Conservation (phyloP, 1,284 basidiomycete genomes). For the Ganoderma multipileum region DNA sequence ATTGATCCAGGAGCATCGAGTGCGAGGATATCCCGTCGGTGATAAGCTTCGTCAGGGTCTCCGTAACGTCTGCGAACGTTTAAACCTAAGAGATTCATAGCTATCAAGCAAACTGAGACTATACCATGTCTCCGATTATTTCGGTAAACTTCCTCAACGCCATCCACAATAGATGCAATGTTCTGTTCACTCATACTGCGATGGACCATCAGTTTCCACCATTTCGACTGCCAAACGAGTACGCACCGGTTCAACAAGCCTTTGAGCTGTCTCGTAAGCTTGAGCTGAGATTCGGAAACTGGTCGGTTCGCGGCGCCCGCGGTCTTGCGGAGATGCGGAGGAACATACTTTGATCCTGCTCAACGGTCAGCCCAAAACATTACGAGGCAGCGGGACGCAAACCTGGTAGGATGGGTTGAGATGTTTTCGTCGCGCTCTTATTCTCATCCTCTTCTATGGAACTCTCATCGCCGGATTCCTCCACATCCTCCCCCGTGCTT, state of each 20-base stretch:
- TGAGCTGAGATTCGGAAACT: slow-evolving; percentile 60
- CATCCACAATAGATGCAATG: slow-evolving; percentile 80
- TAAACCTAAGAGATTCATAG: neutral
- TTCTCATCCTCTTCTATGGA: neutral
- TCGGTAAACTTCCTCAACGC: slow-evolving; percentile 82
- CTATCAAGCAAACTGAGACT: slow-evolving; percentile 21
- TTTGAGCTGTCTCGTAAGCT: slow-evolving; percentile 83
- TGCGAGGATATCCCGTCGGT: slow-evolving; percentile 86
- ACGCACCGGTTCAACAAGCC: slow-evolving; percentile 87
- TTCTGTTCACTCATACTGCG: slow-evolving; percentile 90
- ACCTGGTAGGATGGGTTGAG: slow-evolving; percentile 7
- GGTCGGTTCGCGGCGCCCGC: slow-evolving; percentile 39
- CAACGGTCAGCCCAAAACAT: neutral
- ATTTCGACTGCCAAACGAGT: neutral
- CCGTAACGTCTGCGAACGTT: slow-evolving; percentile 74
- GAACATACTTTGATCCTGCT: slow-evolving; percentile 56
- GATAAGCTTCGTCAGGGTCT: slow-evolving; percentile 80
- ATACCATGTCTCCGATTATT: slow-evolving; percentile 83
- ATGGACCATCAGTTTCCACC: neutral
- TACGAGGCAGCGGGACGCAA: neutral
- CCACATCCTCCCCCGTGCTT: neutral
- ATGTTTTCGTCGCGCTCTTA: neutral
- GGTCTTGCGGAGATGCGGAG: slow-evolving; percentile 66
- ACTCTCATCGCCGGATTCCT: neutral
- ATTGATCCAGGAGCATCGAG: slow-evolving; percentile 88